Percentiles rank a stretch among this genome's conserved stretches.
phyloP scores from a whole-genome alignment of 1,284 basidiomycete genomes.

The Stygiomarasmius scandens region DNA sequence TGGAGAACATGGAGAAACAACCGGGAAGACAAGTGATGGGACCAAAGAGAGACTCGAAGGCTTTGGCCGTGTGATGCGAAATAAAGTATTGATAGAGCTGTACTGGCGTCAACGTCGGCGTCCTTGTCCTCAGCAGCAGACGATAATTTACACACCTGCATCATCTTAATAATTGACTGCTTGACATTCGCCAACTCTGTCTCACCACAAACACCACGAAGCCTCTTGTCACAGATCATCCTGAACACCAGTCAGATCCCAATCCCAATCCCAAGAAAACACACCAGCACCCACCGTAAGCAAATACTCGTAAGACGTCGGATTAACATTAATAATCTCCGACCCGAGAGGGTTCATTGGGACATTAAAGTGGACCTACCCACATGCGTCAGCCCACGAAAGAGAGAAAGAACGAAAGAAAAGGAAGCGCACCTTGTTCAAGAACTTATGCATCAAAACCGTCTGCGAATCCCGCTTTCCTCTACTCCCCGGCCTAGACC shows the following conservation, averaged over 20 bases:
- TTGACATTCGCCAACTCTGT: conserved; percentile 89
- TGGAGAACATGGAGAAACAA: neutral
- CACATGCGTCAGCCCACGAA: conserved; percentile 8
- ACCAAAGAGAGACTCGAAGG: conserved; percentile 53
- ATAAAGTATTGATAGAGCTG: conserved; percentile 98
- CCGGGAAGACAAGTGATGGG: neutral
- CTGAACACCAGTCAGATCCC: conserved; percentile 40
- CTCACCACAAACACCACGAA: conserved; percentile 95
- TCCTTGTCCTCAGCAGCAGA: too few species aligned
- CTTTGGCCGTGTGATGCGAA: conserved; percentile 96
- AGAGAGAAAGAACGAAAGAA: neutral
- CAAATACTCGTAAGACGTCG: conserved; percentile 89
- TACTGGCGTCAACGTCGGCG: neutral
- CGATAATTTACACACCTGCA: too few species aligned
- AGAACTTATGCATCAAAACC: conserved; percentile 94
- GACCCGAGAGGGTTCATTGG: conserved; percentile 96
- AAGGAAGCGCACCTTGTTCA: conserved; percentile 82
- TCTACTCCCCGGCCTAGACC: conserved; percentile 90
- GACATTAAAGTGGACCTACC: conserved; percentile 92
- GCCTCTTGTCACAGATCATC: conserved; percentile 92
- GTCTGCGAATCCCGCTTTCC: conserved; percentile 98
- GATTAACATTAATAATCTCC: conserved; percentile 98
- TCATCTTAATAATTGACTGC: conserved; percentile 96
- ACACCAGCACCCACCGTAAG: conserved; percentile 97
- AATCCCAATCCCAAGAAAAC: too few species aligned